A percentile compares a stretch with the other conserved stretches of the same genome.
phyloP scores from a whole-genome alignment of 1,139 yeast genomes.

The Candida neerlandica region DNA sequence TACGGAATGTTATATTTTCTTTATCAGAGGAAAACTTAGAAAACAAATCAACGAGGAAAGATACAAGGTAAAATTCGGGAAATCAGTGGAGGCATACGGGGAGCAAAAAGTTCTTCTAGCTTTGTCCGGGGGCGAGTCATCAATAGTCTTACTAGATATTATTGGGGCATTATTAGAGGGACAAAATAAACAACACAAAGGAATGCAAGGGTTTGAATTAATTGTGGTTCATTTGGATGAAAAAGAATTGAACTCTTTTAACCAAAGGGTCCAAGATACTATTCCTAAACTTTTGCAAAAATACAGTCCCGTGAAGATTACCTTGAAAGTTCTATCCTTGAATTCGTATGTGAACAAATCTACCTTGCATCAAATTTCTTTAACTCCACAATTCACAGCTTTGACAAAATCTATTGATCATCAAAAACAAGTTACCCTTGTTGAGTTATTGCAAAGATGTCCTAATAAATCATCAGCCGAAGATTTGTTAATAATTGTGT shows the following conservation, averaged over 20 bases:
- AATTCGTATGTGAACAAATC: slow-evolving; percentile 36
- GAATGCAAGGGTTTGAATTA: slow-evolving; percentile 68
- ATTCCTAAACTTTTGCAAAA: slow-evolving; percentile 23
- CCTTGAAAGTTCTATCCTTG: slow-evolving; percentile 40
- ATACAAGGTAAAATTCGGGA: slow-evolving; percentile 66
- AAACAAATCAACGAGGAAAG: slow-evolving; percentile 71
- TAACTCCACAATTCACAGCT: slow-evolving; percentile 32
- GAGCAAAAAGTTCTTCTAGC: slow-evolving; percentile 56
- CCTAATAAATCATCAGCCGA: slow-evolving; percentile 62
- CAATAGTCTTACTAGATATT: slow-evolving; percentile 70
- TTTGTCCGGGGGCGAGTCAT: slow-evolving; percentile 65
- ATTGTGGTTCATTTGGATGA: slow-evolving; percentile 58
- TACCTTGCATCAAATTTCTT: slow-evolving; percentile 27
- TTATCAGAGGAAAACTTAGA: slow-evolving; percentile 77
- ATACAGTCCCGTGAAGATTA: slow-evolving; percentile 29
- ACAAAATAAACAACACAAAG: slow-evolving; percentile 61
- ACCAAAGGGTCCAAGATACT: slow-evolving; percentile 19
- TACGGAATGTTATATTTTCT: slow-evolving; percentile 66
- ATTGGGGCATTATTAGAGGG: slow-evolving; percentile 60
- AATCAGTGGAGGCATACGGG: slow-evolving; percentile 27
- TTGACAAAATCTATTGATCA: slow-evolving; percentile 16
- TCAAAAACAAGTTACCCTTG: slow-evolving; percentile 16
- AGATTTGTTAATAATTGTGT: slow-evolving; percentile 57
- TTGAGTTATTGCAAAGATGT: slow-evolving; percentile 32
- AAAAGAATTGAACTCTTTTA: slow-evolving; percentile 19